Evolutionary conservation across 495 filamentous ascomycete species (phyloP).

Genomic region (Penicillium roqueforti): DNA sequence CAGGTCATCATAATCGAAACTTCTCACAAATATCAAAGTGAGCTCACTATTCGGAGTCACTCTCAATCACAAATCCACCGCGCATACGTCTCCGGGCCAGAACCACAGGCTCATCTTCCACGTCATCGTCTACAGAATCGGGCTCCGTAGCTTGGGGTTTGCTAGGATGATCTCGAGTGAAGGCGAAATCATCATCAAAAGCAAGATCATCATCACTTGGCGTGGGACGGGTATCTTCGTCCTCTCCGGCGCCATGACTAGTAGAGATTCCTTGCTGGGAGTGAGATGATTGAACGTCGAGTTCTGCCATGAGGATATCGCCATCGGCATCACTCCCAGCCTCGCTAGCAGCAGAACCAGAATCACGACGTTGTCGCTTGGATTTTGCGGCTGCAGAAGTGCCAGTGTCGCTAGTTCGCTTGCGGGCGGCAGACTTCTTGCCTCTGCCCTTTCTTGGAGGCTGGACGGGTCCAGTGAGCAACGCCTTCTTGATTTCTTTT

Average conservation of each 20-base stretch:
- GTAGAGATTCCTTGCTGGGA: constrained; percentile 19
- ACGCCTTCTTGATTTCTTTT: constrained; percentile 44
- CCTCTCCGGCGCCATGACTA: constrained; percentile 18
- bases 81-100: constrained; percentile 37
- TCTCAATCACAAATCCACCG: constrained; percentile 48
- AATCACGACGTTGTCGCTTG: constrained; percentile 37
- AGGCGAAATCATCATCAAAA: constrained; percentile 39
- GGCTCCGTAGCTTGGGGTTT: constrained; percentile 6
- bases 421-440: constrained; percentile 24
- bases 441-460: constrained; percentile 32
- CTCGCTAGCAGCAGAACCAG: constrained; percentile 16
- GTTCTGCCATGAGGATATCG: constrained; percentile 36
- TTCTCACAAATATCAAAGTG: constrained; percentile 5
- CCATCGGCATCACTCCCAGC: constrained; percentile 29
- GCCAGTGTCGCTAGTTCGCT: constrained; percentile 31
- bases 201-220: constrained; percentile 35
- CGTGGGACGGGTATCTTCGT: constrained; percentile 29
- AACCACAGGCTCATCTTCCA: constrained; percentile 33
- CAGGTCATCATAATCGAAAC: constrained; percentile 20
- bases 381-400: constrained; percentile 14
- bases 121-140: constrained; percentile 16
- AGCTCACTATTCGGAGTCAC: constrained; percentile 43
- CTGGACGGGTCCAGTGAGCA: constrained; percentile 52
- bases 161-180: constrained; percentile 26
- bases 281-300: constrained; percentile 20